Percentiles rank a stretch among this genome's conserved stretches.
Evolutionary conservation across 768 basidiomycete species (phyloP).

Genomic region (Lentinula raphanica): DNA sequence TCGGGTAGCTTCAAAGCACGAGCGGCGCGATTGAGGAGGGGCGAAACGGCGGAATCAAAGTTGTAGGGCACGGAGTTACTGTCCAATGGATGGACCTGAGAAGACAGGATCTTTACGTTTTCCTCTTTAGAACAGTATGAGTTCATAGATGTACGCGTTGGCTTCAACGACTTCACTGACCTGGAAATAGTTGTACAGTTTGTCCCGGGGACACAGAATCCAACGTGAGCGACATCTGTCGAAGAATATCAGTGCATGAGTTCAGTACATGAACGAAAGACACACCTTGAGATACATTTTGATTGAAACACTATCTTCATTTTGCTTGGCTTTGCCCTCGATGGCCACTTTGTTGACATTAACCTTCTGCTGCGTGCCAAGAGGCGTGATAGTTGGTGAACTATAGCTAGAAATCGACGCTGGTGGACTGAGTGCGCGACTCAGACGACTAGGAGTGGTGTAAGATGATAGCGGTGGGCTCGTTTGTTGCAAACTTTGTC

Average conservation of each 20-base stretch:
- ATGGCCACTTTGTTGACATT: slow-evolving; percentile 71
- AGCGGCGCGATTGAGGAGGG: slow-evolving; percentile 64
- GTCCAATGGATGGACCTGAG: slow-evolving; percentile 75
- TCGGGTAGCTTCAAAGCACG: slow-evolving; percentile 62
- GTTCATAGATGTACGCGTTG: not conserved
- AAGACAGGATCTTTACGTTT: slow-evolving; percentile 67
- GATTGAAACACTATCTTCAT: slow-evolving; percentile 59
- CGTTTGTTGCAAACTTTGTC: not conserved
- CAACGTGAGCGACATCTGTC: slow-evolving; percentile 66
- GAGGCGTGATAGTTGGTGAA: slow-evolving; percentile 42
- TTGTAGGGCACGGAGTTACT: slow-evolving; percentile 66
- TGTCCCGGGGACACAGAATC: slow-evolving; percentile 63
- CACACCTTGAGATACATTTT: slow-evolving; percentile 74
- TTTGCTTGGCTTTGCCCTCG: slow-evolving; percentile 66
- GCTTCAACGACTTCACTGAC: slow-evolving; percentile 36
- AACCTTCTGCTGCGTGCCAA: slow-evolving; percentile 40
- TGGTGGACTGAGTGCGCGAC: slow-evolving; percentile 25
- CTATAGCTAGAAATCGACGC: slow-evolving; percentile 26
- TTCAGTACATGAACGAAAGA: too few relatives aligned
- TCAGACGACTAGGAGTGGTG: slow-evolving; percentile 2
- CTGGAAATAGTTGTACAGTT: slow-evolving; percentile 68
- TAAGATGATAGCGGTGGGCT: not conserved
- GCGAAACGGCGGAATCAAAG: slow-evolving; percentile 59
- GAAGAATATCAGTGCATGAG: too few relatives aligned
- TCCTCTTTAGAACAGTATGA: slow-evolving; percentile 50